phyloP scores from a whole-genome alignment of 2,329 filamentous ascomycete species.

The Lachnellula occidentalis region DNA sequence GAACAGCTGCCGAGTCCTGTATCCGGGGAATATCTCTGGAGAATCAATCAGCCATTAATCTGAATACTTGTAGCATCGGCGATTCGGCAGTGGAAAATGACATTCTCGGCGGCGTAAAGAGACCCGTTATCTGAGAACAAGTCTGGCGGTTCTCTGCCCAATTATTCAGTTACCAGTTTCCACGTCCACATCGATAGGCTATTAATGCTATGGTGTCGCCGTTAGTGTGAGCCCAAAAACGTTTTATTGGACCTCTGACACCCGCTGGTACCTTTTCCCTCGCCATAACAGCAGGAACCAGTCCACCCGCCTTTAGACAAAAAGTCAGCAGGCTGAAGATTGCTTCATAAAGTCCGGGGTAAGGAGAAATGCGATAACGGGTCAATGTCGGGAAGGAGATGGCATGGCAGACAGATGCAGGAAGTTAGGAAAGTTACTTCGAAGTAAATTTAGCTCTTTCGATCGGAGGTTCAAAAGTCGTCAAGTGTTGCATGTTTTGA shows the following conservation, averaged over 20 bases:
- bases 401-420: background rate
- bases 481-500: background rate
- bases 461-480: background rate
- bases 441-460: background rate
- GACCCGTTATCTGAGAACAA: background rate
- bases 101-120: background rate
- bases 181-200: background rate
- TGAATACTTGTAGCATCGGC: background rate
- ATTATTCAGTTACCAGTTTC: background rate
- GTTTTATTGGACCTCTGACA: background rate
- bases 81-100: background rate
- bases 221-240: background rate
- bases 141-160: background rate
- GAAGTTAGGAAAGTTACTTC: background rate
- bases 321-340: constrained; percentile 5
- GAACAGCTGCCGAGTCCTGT: background rate
- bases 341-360: constrained; percentile 1
- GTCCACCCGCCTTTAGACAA: background rate
- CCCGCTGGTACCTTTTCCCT: background rate
- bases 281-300: background rate
- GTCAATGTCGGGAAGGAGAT: constrained; percentile 3
- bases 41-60: background rate
- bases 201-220: background rate
- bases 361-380: constrained; percentile 1
- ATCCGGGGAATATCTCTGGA: background rate